Evolutionary conservation across 2,329 filamentous ascomycete species (phyloP).

Genomic region (Aspergillus sp.): DNA sequence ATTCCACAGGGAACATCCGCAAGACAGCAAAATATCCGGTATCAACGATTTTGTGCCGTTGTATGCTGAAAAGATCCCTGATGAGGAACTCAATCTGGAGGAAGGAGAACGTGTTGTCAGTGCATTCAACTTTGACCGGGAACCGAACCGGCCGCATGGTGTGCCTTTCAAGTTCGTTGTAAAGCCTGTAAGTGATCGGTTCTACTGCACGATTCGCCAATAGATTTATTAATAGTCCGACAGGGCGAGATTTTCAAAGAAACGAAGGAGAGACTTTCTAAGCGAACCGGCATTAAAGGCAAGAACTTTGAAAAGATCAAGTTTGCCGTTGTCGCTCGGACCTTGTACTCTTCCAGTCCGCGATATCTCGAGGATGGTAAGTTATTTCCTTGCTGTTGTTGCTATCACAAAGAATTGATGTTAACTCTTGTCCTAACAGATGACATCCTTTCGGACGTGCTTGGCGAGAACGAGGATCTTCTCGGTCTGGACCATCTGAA

Average conservation of each 20-base stretch:
- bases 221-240: conserved; percentile 8
- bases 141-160: conserved; percentile 75
- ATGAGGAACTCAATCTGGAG: conserved; percentile 57
- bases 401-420: not conserved
- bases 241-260: conserved; percentile 81
- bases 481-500: conserved; percentile 62
- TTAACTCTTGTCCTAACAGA: conserved; percentile 24
- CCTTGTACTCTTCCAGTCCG: conserved; percentile 67
- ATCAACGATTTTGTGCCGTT: conserved; percentile 81
- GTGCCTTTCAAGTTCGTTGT: conserved; percentile 87
- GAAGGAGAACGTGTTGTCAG: conserved; percentile 64
- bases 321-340: conserved; percentile 71
- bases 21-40: conserved; percentile 66
- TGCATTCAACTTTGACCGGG: conserved; percentile 88
- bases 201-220: not conserved
- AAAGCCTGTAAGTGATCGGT: conserved; percentile 59
- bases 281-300: conserved; percentile 88
- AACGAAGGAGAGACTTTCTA: conserved; percentile 89
- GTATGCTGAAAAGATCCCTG: conserved; percentile 72
- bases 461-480: conserved; percentile 74
- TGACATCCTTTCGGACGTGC: conserved; percentile 45
- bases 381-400: conserved; percentile 22
- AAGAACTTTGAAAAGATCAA: conserved; percentile 99
- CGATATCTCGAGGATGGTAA: conserved; percentile 82
- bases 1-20: conserved; percentile 68